Base-by-base conservation (phyloP, 2,329 filamentous ascomycete species). In the Alternaria triticina region DNA sequence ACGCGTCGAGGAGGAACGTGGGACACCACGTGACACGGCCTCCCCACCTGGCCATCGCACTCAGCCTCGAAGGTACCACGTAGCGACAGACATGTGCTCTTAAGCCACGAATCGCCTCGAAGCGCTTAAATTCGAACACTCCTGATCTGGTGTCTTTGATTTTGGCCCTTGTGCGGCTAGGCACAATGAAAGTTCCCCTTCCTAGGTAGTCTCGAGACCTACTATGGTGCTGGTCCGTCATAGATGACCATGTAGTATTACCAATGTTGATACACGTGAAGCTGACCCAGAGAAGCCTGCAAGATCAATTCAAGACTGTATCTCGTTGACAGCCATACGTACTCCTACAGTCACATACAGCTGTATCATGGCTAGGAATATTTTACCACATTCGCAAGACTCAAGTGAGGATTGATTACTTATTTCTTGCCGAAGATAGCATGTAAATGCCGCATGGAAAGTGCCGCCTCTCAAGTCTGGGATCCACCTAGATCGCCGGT, bases 21-120 rank as follows among this genome's bases (percentile, higher is more conserved):
- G 56, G 55, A 56, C n/a, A 20, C 51, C 67, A 70, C 65, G 68
- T 70, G 68, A 68, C 46, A 22, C 17, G 11, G 15, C 22, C 44
- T 17, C 43, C 40, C 25, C 36, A 40, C 36, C 36, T 40, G 9
- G 36, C 20, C 33, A 47, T 56, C 51, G 10, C 25, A 27, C 23
- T 4, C 15, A 47, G 15, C 9, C 25, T 15, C 11, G 23, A 7
- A 25, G 20, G 28, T 51, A 30, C 52, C 33, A 27, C 52, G 12
- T 54, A 17, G 28, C 45, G 47, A 43, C 8, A 23, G 11, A 36
- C 28, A 15, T 33, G 5, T 36, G 36, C 36, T 40, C 36, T 40
- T 8, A 40, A 22, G 23, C 12, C 20, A 52, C 28, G 30, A 22
- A 17, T 40, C 13, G 13, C 49, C 23, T 6, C 49, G 15, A 23